phyloP scores from a whole-genome alignment of 805 yeast species.

The Zygosaccharomyces siamensis region DNA sequence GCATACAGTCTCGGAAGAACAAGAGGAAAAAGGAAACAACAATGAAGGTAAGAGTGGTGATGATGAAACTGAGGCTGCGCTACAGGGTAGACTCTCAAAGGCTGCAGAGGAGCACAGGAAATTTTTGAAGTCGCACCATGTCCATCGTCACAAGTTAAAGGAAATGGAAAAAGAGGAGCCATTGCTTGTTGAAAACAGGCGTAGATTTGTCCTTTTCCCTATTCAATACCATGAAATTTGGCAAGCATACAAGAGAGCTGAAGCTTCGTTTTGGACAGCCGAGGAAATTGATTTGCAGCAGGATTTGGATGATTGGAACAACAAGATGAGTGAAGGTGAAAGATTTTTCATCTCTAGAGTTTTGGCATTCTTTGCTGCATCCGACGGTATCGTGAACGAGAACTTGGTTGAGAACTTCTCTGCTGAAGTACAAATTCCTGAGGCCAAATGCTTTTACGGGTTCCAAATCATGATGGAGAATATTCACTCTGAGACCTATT shows the following conservation, averaged over 20 bases:
- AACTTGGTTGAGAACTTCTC: constrained; percentile 95
- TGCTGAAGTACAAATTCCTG: constrained; percentile 95
- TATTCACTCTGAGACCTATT: constrained; percentile 96
- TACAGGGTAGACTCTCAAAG: constrained; percentile 29
- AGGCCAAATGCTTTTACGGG: constrained; percentile 97
- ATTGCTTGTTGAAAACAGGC: constrained; percentile 72
- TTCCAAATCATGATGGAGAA: constrained; percentile 99
- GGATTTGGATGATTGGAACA: constrained; percentile 90
- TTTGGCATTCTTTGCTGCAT: constrained; percentile 96
- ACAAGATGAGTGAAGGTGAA: constrained; percentile 83
- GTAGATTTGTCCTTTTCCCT: constrained; percentile 91
- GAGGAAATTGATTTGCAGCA: constrained; percentile 96
- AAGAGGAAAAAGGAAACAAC: constrained; percentile 23
- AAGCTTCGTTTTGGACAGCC: constrained; percentile 99
- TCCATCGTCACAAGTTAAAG: constrained; percentile 69
- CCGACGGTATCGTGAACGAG: constrained; percentile 97
- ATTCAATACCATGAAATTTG: constrained; percentile 95
- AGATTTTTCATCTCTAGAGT: constrained; percentile 88
- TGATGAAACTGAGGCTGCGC: constrained; percentile 23
- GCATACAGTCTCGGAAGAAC: constrained; percentile 40
- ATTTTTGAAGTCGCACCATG: constrained; percentile 57
- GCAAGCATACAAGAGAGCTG: constrained; percentile 98
- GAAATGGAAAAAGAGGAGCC: constrained; percentile 86
- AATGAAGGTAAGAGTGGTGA: constrained; percentile 14
- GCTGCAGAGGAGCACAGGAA: constrained; percentile 43